These are phyloP conservation scores for Hanseniaspora lindneri DNA, from an alignment of 805 yeast genomes.

Conservation along the genomic window DNA sequence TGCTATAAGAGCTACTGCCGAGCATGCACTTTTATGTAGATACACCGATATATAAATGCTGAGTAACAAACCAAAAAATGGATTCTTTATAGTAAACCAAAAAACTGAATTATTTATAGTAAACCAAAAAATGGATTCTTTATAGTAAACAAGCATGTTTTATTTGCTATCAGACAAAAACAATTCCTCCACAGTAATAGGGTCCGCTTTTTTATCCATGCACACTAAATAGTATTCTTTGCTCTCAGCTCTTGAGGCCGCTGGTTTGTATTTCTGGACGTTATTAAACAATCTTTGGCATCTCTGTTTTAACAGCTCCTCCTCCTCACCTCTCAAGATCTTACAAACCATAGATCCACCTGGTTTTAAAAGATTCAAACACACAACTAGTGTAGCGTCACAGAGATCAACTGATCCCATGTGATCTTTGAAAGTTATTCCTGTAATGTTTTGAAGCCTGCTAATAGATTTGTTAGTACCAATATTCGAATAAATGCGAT, in stretches of 20 bases:
- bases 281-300: constrained; percentile 46
- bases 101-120: too few species aligned
- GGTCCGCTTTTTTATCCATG: constrained; percentile 33
- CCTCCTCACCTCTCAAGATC: constrained; percentile 75
- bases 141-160: too few species aligned
- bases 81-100: too few species aligned
- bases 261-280: constrained; percentile 67
- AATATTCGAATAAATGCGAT: constrained; percentile 39
- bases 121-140: too few species aligned
- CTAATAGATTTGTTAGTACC: constrained; percentile 66
- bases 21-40: too few species aligned
- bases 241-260: constrained; percentile 66
- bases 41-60: too few species aligned
- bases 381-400: constrained; percentile 75
- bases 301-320: constrained; percentile 46
- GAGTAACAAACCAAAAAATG: too few species aligned
- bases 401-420: constrained; percentile 73
- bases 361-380: constrained; percentile 55
- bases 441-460: constrained; percentile 92
- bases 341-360: constrained; percentile 74
- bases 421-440: constrained; percentile 72
- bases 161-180: too few species aligned
- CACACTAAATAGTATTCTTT: constrained; percentile 76
- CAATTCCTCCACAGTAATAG: constrained; percentile 5
- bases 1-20: too few species aligned